Conservation (phyloP, 371 early-diverging fungal genomes). For the Quaeritorhiza haematococci region DNA sequence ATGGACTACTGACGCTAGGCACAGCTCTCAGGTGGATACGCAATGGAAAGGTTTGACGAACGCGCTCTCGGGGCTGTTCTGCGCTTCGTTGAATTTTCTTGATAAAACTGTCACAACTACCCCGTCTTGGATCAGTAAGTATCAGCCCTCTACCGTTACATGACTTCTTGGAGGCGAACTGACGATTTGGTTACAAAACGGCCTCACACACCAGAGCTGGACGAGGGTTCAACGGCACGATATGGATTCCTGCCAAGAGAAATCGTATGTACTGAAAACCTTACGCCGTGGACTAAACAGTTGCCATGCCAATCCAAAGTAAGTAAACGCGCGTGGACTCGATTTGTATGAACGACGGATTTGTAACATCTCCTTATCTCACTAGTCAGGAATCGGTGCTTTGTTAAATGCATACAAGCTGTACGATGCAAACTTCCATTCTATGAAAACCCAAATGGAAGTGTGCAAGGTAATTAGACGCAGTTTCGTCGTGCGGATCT, state of each 20-base stretch:
- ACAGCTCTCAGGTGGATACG: constrained; percentile 45
- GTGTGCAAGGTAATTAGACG: constrained; percentile 37
- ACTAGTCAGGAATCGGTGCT: constrained; percentile 71
- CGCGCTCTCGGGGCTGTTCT: constrained; percentile 86
- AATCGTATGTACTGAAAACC: constrained; percentile 93
- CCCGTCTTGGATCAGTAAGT: background rate
- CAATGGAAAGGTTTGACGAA: constrained; percentile 87
- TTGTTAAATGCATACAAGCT: constrained; percentile 84
- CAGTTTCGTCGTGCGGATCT: too few species aligned
- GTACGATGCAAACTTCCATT: constrained; percentile 83
- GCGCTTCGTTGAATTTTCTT: constrained; percentile 91
- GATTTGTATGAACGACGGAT: background rate
- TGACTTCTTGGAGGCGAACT: too few species aligned
- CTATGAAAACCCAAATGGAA: constrained; percentile 65
- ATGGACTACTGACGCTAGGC: background rate
- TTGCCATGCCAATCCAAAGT: constrained; percentile 88
- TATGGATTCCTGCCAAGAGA: constrained; percentile 85
- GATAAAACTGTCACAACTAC: constrained; percentile 69
- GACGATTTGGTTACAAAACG: too few species aligned
- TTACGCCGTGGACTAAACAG: constrained; percentile 94
- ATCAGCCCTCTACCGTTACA: background rate
- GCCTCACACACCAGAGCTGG: too few species aligned
- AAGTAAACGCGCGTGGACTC: constrained; percentile 1
- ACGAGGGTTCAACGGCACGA: too few species aligned
- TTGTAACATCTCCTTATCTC: background rate